Evolutionary conservation across 176 grass and related monocot species (phyloP), one percentile per base, ranked within the genome.

Genomic region (Rhynchospora breviuscula): DNA sequence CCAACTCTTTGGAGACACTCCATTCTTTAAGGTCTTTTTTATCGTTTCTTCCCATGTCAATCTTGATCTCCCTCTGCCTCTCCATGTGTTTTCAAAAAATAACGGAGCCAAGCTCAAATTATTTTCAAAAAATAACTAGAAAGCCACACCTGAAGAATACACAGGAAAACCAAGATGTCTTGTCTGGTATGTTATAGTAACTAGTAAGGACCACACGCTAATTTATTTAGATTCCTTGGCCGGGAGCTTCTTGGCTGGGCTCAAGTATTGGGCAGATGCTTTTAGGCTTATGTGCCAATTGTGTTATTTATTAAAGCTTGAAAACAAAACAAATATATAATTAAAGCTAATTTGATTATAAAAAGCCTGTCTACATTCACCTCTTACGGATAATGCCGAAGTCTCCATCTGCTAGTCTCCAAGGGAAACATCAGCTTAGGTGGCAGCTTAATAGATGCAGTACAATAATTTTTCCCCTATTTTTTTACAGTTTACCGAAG

Each of bases 201-300:
- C 10, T 23, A 11, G 11, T 7, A 33, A 78, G 51, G 73, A 78
- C 49, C 12, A 15, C 14, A 40, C 23, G 51, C 22, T 57, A 77
- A 77, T 77, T 33, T 77, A 33, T 54, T 53, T 40, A 80, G 85
- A 87, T 84, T 90, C 85, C 85, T 52, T 73, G 2, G 72, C 84
- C 35, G 15, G 1, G n/a, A 40, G 68, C 26, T 62, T 63, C 8
- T 69, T 60, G 83, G 58, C 1, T 0, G 18, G 78, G 66, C 61
- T 58, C 88, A 62, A 43, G 52, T 76, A 61, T 70, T 83, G 79
- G 10, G 60, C 47, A 77, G 60, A 79, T 78, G 84, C 46, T 54
- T 74, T 44, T 40, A 52, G 51, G 9, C 40, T 40, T 29, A 59
- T 82, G 67, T 74, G 48, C 48, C 54, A 78, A 78, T 78, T 56